These are phyloP conservation scores for Kazachstania kunashirensis DNA, from an alignment of 805 yeast species.

Conservation along the genomic window DNA sequence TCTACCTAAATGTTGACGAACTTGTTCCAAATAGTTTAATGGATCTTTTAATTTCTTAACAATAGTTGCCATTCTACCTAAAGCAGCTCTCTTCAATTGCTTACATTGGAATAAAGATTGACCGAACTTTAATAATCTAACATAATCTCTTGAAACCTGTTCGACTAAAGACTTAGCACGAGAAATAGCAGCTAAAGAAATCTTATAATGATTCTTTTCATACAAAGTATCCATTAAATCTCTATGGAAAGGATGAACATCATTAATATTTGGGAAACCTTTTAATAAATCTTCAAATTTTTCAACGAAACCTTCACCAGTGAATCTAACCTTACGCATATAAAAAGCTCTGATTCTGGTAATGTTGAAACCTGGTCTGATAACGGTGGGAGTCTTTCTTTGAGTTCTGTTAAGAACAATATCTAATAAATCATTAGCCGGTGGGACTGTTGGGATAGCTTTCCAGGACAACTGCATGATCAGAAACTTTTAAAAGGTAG, in stretches of 20 bases:
- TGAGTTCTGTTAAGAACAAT: conserved; percentile 95
- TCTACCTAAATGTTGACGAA: conserved; percentile 98
- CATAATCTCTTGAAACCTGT: conserved; percentile 93
- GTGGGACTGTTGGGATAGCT: conserved; percentile 93
- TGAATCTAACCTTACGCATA: conserved; percentile 95
- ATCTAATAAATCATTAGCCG: conserved; percentile 87
- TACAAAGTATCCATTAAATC: conserved; percentile 96
- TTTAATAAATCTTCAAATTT: conserved; percentile 76
- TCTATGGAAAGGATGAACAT: conserved; percentile 96
- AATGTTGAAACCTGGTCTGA: conserved; percentile 91
- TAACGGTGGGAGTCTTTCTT: conserved; percentile 98
- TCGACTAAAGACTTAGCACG: conserved; percentile 90
- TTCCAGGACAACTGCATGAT: conserved; percentile 97
- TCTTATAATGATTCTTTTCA: conserved; percentile 96
- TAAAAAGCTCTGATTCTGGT: conserved; percentile 94
- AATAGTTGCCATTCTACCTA: conserved; percentile 99
- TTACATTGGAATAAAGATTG: conserved; percentile 98
- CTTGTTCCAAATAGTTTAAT: conserved; percentile 87
- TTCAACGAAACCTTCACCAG: conserved; percentile 93
- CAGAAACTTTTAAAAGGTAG: neutral
- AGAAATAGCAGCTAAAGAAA: conserved; percentile 88
- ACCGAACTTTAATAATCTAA: conserved; percentile 88
- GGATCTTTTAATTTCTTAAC: conserved; percentile 93
- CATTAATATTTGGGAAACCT: conserved; percentile 94
- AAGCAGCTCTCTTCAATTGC: conserved; percentile 95